Conservation (phyloP, 2,329 filamentous ascomycete species). For the Graphilbum ipis-grandicollis region DNA sequence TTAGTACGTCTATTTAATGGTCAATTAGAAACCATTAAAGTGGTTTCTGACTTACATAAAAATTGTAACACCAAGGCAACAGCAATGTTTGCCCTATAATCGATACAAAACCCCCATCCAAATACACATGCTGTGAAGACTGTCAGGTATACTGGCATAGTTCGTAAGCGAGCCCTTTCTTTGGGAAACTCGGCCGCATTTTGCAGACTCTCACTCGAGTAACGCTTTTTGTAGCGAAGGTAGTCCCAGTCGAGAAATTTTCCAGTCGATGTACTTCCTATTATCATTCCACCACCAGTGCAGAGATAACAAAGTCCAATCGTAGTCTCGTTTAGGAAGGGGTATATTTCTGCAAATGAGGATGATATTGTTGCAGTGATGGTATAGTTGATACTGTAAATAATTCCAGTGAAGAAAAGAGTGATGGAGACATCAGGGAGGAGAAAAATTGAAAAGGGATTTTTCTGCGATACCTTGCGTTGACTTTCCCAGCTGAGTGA, state of each 20-base stretch:
- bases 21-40: no score
- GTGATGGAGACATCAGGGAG: constrained; percentile 15
- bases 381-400: constrained; percentile 18
- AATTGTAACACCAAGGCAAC: constrained; percentile 12
- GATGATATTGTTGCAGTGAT: constrained; percentile 18
- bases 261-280: constrained; percentile 13
- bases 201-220: neutral
- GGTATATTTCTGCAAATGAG: constrained; percentile 13
- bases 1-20: no score
- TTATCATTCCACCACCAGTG: constrained; percentile 15
- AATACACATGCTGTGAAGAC: constrained; percentile 11
- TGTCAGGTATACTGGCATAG: constrained; percentile 11
- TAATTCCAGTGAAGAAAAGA: constrained; percentile 15
- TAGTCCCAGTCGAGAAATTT: constrained; percentile 16
- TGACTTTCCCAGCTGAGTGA: no score
- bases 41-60: constrained; percentile 6
- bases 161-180: constrained; percentile 12
- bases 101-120: constrained; percentile 14
- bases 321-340: constrained; percentile 13
- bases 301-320: constrained; percentile 17
- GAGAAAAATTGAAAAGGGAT: constrained; percentile 16
- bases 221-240: constrained; percentile 8
- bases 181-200: constrained; percentile 11
- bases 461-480: no score
- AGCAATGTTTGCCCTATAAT: constrained; percentile 10